Base-by-base conservation (phyloP, 805 yeast species). In the Cyberlindnera euphorbiiphila region DNA sequence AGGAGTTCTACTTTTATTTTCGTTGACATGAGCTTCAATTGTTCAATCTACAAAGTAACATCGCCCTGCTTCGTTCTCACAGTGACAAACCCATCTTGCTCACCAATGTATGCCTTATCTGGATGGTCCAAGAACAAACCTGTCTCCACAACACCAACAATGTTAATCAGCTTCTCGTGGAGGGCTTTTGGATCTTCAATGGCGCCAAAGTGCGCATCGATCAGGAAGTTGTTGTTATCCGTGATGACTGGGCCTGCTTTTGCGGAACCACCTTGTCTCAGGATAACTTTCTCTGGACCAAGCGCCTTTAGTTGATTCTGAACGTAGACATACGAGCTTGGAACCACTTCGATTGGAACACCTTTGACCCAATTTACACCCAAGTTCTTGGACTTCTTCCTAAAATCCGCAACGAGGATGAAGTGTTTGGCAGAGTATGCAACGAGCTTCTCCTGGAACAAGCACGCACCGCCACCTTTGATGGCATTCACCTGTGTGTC, bases 391-490 rank as follows among this genome's bases (percentile, higher is more conserved):
- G 94, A 78, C 55, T 77, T 81, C 65, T 93, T 93, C 56, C 96
- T 72, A 59, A 77, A 82, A 62, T 93, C 98, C 2, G 98, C 98
- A 35, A 93, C 97, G 15, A 91, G 72, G 19, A 93, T 69, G 56
- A 91, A 88, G 51, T 73, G 74, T 41, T 74, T 66, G 4, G 96
- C 78, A 44, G 86, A 77, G 39, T 76, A 72, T 13, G 96, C 96
- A 11, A 93, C 96, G 37, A 93, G 71, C 65, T 93, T 93, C 61
- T 93, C 99, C 66, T 91, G 98, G 66, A 93, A 82, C 46, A 88
- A 69, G 62, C 99, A 93, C 2, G 97, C 99, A 28, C 99, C 99
- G 33, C 99, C 99, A 49, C 99, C 99, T 65, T 93, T 93, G 60
- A 93, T 93, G 53, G 89, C 79, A 57, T 88, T 85, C 51, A 93